Evolutionary conservation across 305 asterid genomes (phyloP).

Genomic region (Ilex paraguariensis): DNA sequence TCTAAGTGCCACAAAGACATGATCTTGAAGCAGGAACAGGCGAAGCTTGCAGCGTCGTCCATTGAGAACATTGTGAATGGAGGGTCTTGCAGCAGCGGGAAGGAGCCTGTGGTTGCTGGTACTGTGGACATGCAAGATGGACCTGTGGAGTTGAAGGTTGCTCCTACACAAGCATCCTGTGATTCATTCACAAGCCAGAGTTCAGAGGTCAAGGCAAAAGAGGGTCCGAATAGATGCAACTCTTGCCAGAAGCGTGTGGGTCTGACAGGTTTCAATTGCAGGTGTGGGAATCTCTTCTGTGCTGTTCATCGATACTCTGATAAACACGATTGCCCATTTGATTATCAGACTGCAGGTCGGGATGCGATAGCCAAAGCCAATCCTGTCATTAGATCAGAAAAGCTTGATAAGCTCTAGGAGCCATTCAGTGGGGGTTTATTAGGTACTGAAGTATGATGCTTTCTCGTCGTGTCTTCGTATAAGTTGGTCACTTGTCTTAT

Average conservation of each 20-base stretch:
- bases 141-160: conserved; percentile 25
- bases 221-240: conserved; percentile 49
- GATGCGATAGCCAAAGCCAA: conserved; percentile 58
- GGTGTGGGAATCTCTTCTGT: conserved; percentile 58
- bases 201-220: conserved; percentile 34
- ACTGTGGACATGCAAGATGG: conserved; percentile 13
- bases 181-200: conserved; percentile 12
- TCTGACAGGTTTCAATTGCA: conserved; percentile 53
- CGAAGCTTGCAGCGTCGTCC: conserved; percentile 48
- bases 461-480: conserved; percentile 19
- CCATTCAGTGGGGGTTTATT: background rate
- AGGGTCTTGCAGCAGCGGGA: conserved; percentile 26
- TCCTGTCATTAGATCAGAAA: conserved; percentile 48
- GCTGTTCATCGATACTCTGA: conserved; percentile 54
- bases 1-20: conserved; percentile 61
- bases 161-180: conserved; percentile 16
- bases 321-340: conserved; percentile 56
- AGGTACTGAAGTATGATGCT: conserved; percentile 14
- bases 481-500: conserved; percentile 23
- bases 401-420: conserved; percentile 52
- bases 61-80: conserved; percentile 50
- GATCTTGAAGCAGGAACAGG: conserved; percentile 44
- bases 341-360: conserved; percentile 44
- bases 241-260: conserved; percentile 58
- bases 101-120: conserved; percentile 17